Evolutionary conservation across 2,329 filamentous ascomycete species (phyloP), one percentile per base, ranked within the genome.

Genomic region (Emmonsiellopsis sp.): DNA sequence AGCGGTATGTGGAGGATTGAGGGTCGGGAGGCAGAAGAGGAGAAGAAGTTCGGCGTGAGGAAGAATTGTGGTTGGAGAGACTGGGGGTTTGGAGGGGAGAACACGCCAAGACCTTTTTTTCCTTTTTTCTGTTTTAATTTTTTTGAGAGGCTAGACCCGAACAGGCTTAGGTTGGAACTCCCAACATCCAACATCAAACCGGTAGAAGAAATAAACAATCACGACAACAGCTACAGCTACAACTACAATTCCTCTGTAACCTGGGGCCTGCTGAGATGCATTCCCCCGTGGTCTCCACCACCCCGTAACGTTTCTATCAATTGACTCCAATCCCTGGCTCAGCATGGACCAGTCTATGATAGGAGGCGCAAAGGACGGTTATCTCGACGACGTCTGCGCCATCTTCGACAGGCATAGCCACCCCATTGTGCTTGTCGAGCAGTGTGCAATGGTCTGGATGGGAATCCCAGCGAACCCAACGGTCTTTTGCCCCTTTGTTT

Each of bases 391-490:
- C 10, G 42, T 46, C 14, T 45, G 27, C 42, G 14, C 31, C 42
- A 39, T 52, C 42, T 52, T 46, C 11, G 50, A 52, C 50, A 39
- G 13, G 13, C 50, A 52, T 13, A 46, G 45, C 42, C 50, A 52
- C 14, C 42, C 50, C 11, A 46, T 46, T 27, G 33, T 52, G 10
- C 42, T 52, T 9, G 50, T 52, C 10, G 50, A 52, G 13, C n/a
- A 52, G 33, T 52, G 42, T 17, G 42, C 50, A 11, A 42, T 46
- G 50, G 8, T 52, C 9, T 52, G 50, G 50, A 46, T 52, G 50
- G 50, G 42, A 7, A 36, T 45, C 36, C 21, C 50, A 5, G 14
- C 10, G 32, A 40, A 33, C 11, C 42, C 50, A 39, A 45, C 42
- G 45, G 50, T 52, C 42, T 43, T 42, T 43, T n/a, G 37, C 14